Evolutionary conservation across 2,329 filamentous ascomycete genomes (phyloP), one percentile per base, ranked within the genome.

Genomic region (Septoria petroselini): DNA sequence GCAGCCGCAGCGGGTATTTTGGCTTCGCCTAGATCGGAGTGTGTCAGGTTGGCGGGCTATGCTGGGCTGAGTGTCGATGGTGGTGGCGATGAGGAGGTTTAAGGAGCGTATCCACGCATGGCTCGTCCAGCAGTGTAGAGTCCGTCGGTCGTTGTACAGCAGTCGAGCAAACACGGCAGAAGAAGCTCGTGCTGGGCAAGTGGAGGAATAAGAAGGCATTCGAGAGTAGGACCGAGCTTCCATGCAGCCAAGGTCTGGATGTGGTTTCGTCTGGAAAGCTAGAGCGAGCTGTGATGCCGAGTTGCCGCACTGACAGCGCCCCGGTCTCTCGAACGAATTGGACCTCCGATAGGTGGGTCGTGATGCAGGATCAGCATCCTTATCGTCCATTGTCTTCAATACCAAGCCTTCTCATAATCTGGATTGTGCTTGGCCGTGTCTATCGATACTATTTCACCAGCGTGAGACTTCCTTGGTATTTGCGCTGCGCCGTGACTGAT

Each of bases 361-460:
- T 27, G 23, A 9, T 27, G 23, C 5, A 27, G 23, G 25, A 40
- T 39, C 23, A 40, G 25, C 19, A 34, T 43, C 30, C 29, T 33
- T 34, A 34, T 34, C 41, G 41, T 15, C 30, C 43, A 30, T 47
- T 47, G 43, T 39, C 35, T 40, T 15, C 27, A 23, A 18, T 34
- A 45, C 35, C 43, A 47, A 47, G 43, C 41, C 41, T 43, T 43
- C 41, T 25, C 27, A 34, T 27, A 5, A 33, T 30, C 41, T 33
- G 41, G 27, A 43, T 12, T 34, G 30, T 33, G 29, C 41, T 43
- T 33, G 41, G 41, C 41, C 11, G 18, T 33, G 3, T 21, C 15
- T 23, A 39, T 21, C 15, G 11, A 39, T 7, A 23, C 15, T 23
- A 47, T 19, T 23, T 40, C 43, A 39, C 35, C 35, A 18, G 34